Evolutionary conservation across 2,329 filamentous ascomycete species (phyloP).

Genomic region (Pseudomassariella vexata): DNA sequence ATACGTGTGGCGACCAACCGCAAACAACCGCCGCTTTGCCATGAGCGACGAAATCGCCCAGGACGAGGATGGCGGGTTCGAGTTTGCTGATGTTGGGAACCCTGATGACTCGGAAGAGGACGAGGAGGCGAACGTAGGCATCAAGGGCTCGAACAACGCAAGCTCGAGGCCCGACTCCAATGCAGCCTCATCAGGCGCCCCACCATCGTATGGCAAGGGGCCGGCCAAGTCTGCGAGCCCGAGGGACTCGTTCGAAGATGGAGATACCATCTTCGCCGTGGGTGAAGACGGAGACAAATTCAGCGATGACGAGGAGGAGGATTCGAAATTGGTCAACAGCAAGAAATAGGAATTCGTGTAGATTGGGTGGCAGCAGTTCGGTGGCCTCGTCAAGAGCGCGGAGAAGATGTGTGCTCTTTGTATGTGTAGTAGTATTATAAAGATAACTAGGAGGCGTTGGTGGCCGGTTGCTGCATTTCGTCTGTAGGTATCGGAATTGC

Average conservation of each 20-base stretch:
- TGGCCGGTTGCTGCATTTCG: not conserved
- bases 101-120: constrained; percentile 57
- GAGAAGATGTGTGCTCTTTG: too few species aligned
- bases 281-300: constrained; percentile 80
- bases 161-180: too few species aligned
- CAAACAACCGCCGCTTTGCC: constrained; percentile 93
- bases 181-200: constrained; percentile 11
- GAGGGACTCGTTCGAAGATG: constrained; percentile 61
- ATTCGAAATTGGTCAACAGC: constrained; percentile 47
- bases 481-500: not conserved
- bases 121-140: constrained; percentile 48
- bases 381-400: not conserved
- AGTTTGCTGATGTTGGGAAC: constrained; percentile 86
- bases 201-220: constrained; percentile 15
- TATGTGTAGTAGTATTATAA: too few species aligned
- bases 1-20: constrained; percentile 93
- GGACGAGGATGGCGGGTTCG: constrained; percentile 92
- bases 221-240: constrained; percentile 43
- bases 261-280: constrained; percentile 93
- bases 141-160: constrained; percentile 23
- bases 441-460: not conserved
- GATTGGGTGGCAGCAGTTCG: not conserved
- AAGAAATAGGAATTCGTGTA: constrained; percentile 28
- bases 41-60: constrained; percentile 99
- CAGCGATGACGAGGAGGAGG: constrained; percentile 67